Percentiles rank a stretch among this genome's conserved stretches.
These are phyloP conservation scores for Suillus clintonianus DNA, from an alignment of 768 basidiomycete species.

Conservation along the genomic window DNA sequence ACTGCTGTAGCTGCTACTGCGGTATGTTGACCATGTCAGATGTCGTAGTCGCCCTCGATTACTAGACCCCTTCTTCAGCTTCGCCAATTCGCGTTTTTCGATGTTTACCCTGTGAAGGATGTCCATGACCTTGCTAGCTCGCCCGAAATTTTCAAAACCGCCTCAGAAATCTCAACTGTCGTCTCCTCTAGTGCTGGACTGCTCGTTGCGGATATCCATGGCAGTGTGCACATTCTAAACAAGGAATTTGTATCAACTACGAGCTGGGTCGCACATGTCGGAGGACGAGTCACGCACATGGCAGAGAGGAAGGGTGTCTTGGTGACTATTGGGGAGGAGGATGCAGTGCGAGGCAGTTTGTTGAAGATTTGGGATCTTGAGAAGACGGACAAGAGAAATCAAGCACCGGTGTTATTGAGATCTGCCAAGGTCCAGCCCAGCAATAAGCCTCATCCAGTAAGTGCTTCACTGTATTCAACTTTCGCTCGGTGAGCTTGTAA, in stretches of 20 bases:
- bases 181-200: slow-evolving; percentile 64
- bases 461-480: slow-evolving; percentile 11
- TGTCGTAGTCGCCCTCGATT: neutral
- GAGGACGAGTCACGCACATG: slow-evolving; percentile 86
- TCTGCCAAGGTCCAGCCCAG: slow-evolving; percentile 76
- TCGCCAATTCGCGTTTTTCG: slow-evolving; percentile 91
- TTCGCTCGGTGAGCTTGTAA: slow-evolving; percentile 2
- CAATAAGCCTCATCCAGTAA: slow-evolving; percentile 78
- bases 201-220: slow-evolving; percentile 84
- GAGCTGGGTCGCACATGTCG: slow-evolving; percentile 80
- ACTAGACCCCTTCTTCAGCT: slow-evolving; percentile 54
- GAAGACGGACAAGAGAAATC: slow-evolving; percentile 64
- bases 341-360: slow-evolving; percentile 60
- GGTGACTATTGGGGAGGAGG: slow-evolving; percentile 93
- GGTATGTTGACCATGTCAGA: slow-evolving; percentile 11
- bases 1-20: slow-evolving; percentile 11
- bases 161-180: slow-evolving; percentile 75
- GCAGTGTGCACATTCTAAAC: slow-evolving; percentile 76
- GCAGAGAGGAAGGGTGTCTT: slow-evolving; percentile 77
- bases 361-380: slow-evolving; percentile 91
- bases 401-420: slow-evolving; percentile 64
- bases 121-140: slow-evolving; percentile 71
- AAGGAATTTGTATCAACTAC: slow-evolving; percentile 67
- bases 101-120: slow-evolving; percentile 75
- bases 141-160: slow-evolving; percentile 78